Percentiles rank a stretch among this genome's conserved stretches.
phyloP scores from a whole-genome alignment of 768 basidiomycete species.

The Lanmaoa rubissima region DNA sequence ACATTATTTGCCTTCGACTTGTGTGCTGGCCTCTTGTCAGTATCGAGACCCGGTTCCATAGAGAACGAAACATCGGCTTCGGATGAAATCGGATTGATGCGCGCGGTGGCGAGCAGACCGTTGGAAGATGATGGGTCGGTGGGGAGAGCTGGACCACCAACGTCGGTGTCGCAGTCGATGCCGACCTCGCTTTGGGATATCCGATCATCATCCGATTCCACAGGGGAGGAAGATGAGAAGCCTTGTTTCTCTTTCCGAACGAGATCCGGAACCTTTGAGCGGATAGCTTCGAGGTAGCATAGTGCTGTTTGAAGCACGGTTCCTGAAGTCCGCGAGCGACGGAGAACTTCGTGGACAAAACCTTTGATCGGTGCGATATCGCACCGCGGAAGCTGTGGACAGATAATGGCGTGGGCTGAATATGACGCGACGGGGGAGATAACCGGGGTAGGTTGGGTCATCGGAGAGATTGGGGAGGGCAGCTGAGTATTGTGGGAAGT shows the following conservation, averaged over 20 bases:
- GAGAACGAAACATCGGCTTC: conserved; percentile 19
- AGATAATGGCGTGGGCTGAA: conserved; percentile 17
- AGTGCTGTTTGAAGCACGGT: conserved; percentile 83
- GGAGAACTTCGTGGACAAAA: conserved; percentile 87
- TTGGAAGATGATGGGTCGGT: conserved; percentile 15
- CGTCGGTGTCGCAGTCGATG: conserved; percentile 40
- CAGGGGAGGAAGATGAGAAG: conserved; percentile 40
- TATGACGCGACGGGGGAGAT: conserved; percentile 30
- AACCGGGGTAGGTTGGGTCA: conserved; percentile 37
- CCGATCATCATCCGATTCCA: conserved; percentile 40
- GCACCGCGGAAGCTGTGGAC: conserved; percentile 18
- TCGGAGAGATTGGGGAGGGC: conserved; percentile 54
- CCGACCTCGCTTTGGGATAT: conserved; percentile 45
- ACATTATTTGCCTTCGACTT: conserved; percentile 14
- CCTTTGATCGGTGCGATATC: conserved; percentile 60
- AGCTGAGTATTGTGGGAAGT: conserved; percentile 40
- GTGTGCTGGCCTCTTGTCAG: conserved; percentile 6
- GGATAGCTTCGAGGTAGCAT: conserved; percentile 85
- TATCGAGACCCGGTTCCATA: conserved; percentile 12
- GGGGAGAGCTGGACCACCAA: conserved; percentile 15
- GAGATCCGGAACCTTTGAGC: conserved; percentile 64
- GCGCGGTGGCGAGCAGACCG: conserved; percentile 43
- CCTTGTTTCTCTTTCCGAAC: conserved; percentile 49
- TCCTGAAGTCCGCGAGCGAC: conserved; percentile 82
- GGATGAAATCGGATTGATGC: conserved; percentile 34